phyloP scores from a whole-genome alignment of 1,139 yeast genomes.

The Arxiozyma telluris region DNA sequence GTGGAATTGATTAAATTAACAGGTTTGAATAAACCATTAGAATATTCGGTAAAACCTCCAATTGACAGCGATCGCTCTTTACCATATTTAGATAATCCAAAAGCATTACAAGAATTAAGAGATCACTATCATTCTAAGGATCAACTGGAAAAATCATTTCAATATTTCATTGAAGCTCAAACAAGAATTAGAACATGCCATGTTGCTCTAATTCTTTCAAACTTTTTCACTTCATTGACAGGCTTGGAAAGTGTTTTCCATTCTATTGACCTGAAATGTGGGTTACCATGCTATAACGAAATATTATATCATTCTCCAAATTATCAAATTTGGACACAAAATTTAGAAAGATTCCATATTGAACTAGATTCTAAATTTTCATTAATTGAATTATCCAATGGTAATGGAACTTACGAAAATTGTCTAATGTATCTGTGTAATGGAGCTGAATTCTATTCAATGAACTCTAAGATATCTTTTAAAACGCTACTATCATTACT shows the following conservation, averaged over 20 bases:
- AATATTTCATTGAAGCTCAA: slow-evolving; percentile 72
- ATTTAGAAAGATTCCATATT: slow-evolving; percentile 31
- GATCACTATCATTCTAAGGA: slow-evolving; percentile 30
- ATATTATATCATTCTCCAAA: slow-evolving; percentile 58
- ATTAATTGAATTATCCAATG: slow-evolving; percentile 50
- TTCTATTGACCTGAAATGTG: slow-evolving; percentile 59
- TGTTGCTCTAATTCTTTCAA: slow-evolving; percentile 63
- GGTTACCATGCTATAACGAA: slow-evolving; percentile 59
- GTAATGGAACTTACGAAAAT: slow-evolving; percentile 42
- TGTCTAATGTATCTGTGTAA: slow-evolving; percentile 42
- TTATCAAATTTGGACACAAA: slow-evolving; percentile 48
- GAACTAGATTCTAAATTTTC: slow-evolving; percentile 40
- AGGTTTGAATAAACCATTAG: slow-evolving; percentile 62
- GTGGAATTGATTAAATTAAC: slow-evolving; percentile 73
- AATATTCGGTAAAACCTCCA: slow-evolving; percentile 54
- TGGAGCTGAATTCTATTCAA: slow-evolving; percentile 34
- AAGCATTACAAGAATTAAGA: slow-evolving; percentile 30
- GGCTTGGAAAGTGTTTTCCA: slow-evolving; percentile 52
- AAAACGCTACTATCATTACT: slow-evolving; percentile 56
- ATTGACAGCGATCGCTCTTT: slow-evolving; percentile 29
- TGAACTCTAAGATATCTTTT: slow-evolving; percentile 39
- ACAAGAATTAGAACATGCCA: slow-evolving; percentile 81
- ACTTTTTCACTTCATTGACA: slow-evolving; percentile 57
- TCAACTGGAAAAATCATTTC: slow-evolving; percentile 47
- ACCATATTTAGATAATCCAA: slow-evolving; percentile 30